phyloP scores from a whole-genome alignment of 345 rosid genomes.

The Crucihimalaya himalaica region DNA sequence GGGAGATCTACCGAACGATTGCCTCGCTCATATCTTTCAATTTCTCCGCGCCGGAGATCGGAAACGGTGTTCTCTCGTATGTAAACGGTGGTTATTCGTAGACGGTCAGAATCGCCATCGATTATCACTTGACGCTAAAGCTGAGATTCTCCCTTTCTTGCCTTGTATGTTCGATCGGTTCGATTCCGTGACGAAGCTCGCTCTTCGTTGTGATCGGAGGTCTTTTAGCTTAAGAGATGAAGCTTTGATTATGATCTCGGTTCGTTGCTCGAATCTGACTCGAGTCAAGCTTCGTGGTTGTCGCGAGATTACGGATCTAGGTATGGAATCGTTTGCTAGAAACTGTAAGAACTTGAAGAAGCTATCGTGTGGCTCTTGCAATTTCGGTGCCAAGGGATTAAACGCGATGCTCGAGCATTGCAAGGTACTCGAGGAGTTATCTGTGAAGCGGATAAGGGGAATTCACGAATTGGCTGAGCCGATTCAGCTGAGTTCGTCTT shows the following conservation, averaged over 20 bases:
- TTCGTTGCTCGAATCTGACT: slow-evolving; percentile 59
- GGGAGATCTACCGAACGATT: slow-evolving; percentile 69
- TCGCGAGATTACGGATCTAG: slow-evolving; percentile 72
- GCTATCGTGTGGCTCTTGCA: slow-evolving; percentile 70
- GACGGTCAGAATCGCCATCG: slow-evolving; percentile 74
- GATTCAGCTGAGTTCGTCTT: slow-evolving; percentile 46
- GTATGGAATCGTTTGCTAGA: slow-evolving; percentile 58
- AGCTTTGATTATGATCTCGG: slow-evolving; percentile 54
- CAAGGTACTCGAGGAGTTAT: slow-evolving; percentile 63
- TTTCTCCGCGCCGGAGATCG: slow-evolving; percentile 64
- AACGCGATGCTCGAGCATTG: slow-evolving; percentile 70
- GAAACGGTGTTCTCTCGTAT: slow-evolving; percentile 70
- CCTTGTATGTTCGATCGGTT: slow-evolving; percentile 60
- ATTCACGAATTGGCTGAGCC: slow-evolving; percentile 49
- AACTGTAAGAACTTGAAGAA: slow-evolving; percentile 59
- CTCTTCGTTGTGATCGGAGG: slow-evolving; percentile 69
- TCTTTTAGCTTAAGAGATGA: slow-evolving; percentile 64
- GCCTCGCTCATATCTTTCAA: slow-evolving; percentile 73
- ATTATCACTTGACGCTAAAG: slow-evolving; percentile 59
- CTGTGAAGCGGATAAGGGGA: slow-evolving; percentile 75
- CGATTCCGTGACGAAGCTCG: slow-evolving; percentile 64
- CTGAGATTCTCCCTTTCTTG: slow-evolving; percentile 49
- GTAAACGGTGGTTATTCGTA: slow-evolving; percentile 66
- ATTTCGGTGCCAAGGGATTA: slow-evolving; percentile 66
- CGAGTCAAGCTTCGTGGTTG: slow-evolving; percentile 90